phyloP scores from a whole-genome alignment of 2,329 filamentous ascomycete genomes.

The Immersiporthe knoxdaviesiana region DNA sequence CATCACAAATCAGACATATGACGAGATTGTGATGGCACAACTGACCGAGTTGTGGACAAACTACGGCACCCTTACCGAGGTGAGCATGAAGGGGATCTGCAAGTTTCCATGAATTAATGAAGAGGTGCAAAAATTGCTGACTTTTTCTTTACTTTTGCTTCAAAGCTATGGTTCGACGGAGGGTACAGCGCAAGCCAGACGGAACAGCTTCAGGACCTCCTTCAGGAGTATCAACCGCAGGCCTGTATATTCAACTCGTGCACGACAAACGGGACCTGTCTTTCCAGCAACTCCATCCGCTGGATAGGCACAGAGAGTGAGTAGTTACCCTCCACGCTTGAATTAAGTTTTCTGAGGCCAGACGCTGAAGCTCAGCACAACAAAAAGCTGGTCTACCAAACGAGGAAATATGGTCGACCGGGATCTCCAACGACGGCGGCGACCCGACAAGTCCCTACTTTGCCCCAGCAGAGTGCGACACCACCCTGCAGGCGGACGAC shows the following conservation, averaged over 20 bases:
- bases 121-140: background rate
- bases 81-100: conserved; percentile 12
- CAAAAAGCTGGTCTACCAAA: conserved; percentile 29
- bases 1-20: conserved; percentile 34
- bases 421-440: conserved; percentile 32
- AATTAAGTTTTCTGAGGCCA: background rate
- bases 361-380: background rate
- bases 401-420: conserved; percentile 36
- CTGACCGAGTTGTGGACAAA: conserved; percentile 34
- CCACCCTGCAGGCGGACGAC: conserved; percentile 33
- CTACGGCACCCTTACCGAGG: conserved; percentile 34
- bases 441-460: conserved; percentile 33
- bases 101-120: too few species aligned
- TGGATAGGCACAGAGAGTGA: conserved; percentile 35
- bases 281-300: conserved; percentile 32
- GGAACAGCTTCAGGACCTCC: conserved; percentile 31
- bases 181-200: conserved; percentile 34
- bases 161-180: conserved; percentile 37
- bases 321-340: background rate
- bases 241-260: conserved; percentile 35
- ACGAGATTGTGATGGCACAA: conserved; percentile 34
- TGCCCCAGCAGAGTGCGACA: conserved; percentile 35
- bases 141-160: background rate
- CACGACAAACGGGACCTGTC: conserved; percentile 32
- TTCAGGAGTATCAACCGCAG: conserved; percentile 32